A percentile compares a stretch with the other conserved stretches of the same genome.
phyloP scores from a whole-genome alignment of 352 stramenopile species.

The Phytophthora litchii region DNA sequence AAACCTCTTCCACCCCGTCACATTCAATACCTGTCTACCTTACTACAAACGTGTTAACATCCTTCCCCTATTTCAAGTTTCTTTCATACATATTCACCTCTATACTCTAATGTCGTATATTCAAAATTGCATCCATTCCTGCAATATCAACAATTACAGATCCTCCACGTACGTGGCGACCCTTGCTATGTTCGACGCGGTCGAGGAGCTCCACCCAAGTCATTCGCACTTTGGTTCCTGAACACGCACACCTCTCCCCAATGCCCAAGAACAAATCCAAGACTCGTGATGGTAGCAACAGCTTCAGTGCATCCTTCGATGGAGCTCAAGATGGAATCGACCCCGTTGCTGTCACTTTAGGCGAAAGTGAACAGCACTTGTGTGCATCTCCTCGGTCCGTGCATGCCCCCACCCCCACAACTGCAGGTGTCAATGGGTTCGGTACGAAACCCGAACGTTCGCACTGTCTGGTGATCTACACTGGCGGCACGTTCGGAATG shows the following conservation, averaged over 20 bases:
- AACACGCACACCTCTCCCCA: constrained; percentile 1
- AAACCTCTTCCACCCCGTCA: constrained; percentile 1
- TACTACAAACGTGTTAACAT: too few relatives aligned
- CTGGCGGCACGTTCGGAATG: constrained; percentile 93
- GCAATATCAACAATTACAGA: not conserved
- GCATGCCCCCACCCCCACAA: constrained; percentile 22
- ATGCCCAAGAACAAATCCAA: constrained; percentile 38
- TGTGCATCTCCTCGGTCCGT: constrained; percentile 33
- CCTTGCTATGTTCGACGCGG: not conserved
- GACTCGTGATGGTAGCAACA: constrained; percentile 28
- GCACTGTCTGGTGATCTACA: constrained; percentile 90
- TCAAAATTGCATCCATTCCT: not conserved
- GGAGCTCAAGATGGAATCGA: constrained; percentile 35
- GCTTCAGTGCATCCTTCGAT: constrained; percentile 34
- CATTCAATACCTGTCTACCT: not conserved
- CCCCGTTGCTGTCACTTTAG: constrained; percentile 40
- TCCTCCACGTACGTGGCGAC: constrained; percentile 13
- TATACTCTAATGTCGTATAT: constrained; percentile 2
- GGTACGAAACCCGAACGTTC: constrained; percentile 38
- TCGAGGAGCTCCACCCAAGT: not conserved
- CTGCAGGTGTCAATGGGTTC: constrained; percentile 22
- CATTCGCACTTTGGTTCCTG: constrained; percentile 13
- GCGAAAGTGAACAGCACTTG: constrained; percentile 16
- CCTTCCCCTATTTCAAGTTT: too few relatives aligned
- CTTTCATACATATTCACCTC: constrained; percentile 3